phyloP scores from a whole-genome alignment of 176 grass and related monocot species.

The Carex kokanica region DNA sequence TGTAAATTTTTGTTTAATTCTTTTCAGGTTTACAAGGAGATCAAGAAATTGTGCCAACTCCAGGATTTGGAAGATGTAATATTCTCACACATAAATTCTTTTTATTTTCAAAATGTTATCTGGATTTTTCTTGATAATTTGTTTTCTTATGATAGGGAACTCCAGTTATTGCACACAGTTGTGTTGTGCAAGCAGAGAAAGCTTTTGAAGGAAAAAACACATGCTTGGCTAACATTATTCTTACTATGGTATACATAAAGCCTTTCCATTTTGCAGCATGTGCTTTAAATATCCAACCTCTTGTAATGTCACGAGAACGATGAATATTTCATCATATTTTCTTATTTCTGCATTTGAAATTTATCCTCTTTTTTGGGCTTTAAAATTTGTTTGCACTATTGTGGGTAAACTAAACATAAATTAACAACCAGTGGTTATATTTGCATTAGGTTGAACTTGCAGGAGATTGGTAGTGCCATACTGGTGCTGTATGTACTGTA shows the following conservation, averaged over 20 bases:
- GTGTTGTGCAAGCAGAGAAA: conserved; percentile 27
- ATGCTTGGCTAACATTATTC: conserved; percentile 51
- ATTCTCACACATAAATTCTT: background rate
- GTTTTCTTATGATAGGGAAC: conserved; percentile 35
- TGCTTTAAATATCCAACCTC: background rate
- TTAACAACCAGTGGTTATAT: background rate
- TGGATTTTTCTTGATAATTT: background rate
- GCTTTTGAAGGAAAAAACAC: conserved; percentile 34
- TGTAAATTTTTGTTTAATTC: background rate
- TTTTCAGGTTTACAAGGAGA: conserved; percentile 41
- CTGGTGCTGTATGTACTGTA: background rate
- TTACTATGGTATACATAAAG: conserved; percentile 62
- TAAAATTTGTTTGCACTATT: background rate
- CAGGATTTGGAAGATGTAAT: conserved; percentile 17
- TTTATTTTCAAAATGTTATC: background rate
- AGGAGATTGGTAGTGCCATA: conserved; percentile 7
- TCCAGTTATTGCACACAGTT: conserved; percentile 37
- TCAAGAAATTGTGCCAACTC: conserved; percentile 30
- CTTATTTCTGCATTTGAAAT: background rate
- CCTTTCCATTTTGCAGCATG: background rate
- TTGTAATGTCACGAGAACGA: background rate
- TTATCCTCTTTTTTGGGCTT: background rate
- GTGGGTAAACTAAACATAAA: background rate
- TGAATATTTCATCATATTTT: conserved; percentile 4
- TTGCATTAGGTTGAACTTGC: background rate